A percentile compares a stretch with the other conserved stretches of the same genome.
Conservation (phyloP, 2,329 filamentous ascomycete genomes). For the Mariannaea elegans region DNA sequence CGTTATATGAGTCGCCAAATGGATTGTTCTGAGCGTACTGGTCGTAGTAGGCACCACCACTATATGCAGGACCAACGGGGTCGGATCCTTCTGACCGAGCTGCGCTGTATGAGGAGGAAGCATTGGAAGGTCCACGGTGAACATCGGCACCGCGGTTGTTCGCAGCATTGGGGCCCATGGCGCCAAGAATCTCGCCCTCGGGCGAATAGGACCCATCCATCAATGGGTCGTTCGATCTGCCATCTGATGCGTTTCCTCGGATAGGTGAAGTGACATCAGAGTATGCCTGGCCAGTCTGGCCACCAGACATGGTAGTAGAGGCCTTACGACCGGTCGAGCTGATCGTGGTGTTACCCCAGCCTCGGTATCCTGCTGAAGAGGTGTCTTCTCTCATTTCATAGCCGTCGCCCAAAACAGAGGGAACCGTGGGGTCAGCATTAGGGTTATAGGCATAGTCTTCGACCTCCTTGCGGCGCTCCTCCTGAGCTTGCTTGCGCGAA, state of each 20-base stretch:
- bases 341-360: slow-evolving; percentile 85
- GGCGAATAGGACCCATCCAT: slow-evolving; percentile 61
- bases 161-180: slow-evolving; percentile 77
- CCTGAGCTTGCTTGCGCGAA: slow-evolving; percentile 83
- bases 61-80: slow-evolving; percentile 57
- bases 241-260: slow-evolving; percentile 70
- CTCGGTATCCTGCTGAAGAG: slow-evolving; percentile 84
- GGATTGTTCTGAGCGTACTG: slow-evolving; percentile 67
- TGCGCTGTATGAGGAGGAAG: slow-evolving; percentile 93
- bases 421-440: slow-evolving; percentile 89
- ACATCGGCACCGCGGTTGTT: slow-evolving; percentile 75
- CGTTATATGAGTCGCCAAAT: slow-evolving; percentile 56
- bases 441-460: slow-evolving; percentile 98
- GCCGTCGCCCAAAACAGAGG: slow-evolving; percentile 58
- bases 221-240: slow-evolving; percentile 72
- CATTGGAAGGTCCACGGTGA: slow-evolving; percentile 90
- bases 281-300: slow-evolving; percentile 69
- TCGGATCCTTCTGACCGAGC: slow-evolving; percentile 78
- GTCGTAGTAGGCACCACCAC: slow-evolving; percentile 63
- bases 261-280: slow-evolving; percentile 78
- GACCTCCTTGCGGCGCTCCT: slow-evolving; percentile 92
- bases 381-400: slow-evolving; percentile 83
- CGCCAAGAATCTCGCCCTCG: slow-evolving; percentile 86
- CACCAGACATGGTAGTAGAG: slow-evolving; percentile 88
- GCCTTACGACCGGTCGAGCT: slow-evolving; percentile 81